Percentiles rank a stretch among this genome's conserved stretches.
Conservation (phyloP, 805 yeast genomes). For the Saturnispora bothae region DNA sequence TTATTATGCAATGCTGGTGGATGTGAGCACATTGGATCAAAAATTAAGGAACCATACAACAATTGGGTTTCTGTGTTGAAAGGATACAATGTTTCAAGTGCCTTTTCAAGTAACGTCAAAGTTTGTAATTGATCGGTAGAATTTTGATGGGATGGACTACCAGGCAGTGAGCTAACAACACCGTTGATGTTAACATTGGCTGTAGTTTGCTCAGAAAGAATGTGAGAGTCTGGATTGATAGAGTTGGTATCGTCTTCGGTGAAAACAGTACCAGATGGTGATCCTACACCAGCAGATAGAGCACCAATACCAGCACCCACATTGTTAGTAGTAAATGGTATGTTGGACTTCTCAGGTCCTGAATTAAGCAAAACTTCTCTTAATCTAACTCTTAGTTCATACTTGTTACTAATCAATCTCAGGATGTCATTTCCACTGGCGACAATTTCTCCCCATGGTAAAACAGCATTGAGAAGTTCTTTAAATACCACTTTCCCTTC, state of each 20-base stretch:
- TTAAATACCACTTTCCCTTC: constrained; percentile 36
- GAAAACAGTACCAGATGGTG: constrained; percentile 7
- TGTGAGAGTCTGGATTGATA: background rate
- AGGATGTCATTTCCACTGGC: constrained; percentile 54
- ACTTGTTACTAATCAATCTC: constrained; percentile 23
- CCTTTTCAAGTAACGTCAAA: constrained; percentile 43
- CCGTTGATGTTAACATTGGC: background rate
- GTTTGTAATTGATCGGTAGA: background rate
- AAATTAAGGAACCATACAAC: constrained; percentile 81
- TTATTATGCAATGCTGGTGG: constrained; percentile 50
- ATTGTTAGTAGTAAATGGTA: background rate
- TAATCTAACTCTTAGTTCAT: constrained; percentile 14
- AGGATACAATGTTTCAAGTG: constrained; percentile 36
- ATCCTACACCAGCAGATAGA: background rate
- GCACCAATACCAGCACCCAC: background rate
- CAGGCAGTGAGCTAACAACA: constrained; percentile 5
- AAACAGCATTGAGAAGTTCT: constrained; percentile 31
- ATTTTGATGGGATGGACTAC: background rate
- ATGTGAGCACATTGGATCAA: constrained; percentile 47
- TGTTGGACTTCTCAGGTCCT: background rate
- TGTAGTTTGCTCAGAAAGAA: background rate
- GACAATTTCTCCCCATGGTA: constrained; percentile 58
- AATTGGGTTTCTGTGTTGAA: constrained; percentile 53
- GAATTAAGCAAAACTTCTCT: background rate
- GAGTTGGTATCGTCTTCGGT: constrained; percentile 6